Conservation (phyloP, 331 rosid genomes). For the Erythrophleum ivorense region DNA sequence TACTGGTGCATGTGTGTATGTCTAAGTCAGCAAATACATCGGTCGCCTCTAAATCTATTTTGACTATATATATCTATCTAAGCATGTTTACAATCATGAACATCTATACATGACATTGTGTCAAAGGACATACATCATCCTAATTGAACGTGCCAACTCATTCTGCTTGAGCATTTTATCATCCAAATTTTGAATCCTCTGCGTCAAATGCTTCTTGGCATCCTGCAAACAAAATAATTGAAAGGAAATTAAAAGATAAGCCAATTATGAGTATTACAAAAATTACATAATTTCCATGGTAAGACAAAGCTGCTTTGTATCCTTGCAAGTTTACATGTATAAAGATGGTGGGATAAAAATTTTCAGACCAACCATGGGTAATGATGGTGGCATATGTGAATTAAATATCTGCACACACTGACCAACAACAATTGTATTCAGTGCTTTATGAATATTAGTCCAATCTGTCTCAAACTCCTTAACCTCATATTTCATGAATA, state of each 20-base stretch:
- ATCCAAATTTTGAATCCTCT: constrained; percentile 85
- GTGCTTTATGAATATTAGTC: neutral
- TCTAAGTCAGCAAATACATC: constrained; percentile 1
- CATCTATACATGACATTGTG: neutral
- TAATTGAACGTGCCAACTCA: constrained; percentile 65
- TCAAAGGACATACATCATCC: constrained; percentile 68
- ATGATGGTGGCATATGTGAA: neutral
- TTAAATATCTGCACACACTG: constrained; percentile 12
- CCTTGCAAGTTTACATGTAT: neutral
- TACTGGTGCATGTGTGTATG: neutral
- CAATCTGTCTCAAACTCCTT: neutral
- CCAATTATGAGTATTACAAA: constrained; percentile 20
- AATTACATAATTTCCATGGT: constrained; percentile 13
- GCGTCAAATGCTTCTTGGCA: constrained; percentile 92
- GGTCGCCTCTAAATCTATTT: constrained; percentile 15
- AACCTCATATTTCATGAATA: neutral
- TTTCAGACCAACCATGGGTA: constrained; percentile 7
- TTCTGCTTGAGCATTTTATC: constrained; percentile 88
- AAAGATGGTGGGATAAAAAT: neutral
- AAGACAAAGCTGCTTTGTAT: constrained; percentile 6
- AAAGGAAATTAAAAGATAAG: constrained; percentile 19
- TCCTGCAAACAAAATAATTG: constrained; percentile 61
- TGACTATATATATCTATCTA: constrained; percentile 10
- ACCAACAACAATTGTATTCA: constrained; percentile 1
- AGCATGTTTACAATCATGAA: constrained; percentile 28